Evolutionary conservation across 805 yeast species (phyloP).

Genomic region (Starmerella geochares): DNA sequence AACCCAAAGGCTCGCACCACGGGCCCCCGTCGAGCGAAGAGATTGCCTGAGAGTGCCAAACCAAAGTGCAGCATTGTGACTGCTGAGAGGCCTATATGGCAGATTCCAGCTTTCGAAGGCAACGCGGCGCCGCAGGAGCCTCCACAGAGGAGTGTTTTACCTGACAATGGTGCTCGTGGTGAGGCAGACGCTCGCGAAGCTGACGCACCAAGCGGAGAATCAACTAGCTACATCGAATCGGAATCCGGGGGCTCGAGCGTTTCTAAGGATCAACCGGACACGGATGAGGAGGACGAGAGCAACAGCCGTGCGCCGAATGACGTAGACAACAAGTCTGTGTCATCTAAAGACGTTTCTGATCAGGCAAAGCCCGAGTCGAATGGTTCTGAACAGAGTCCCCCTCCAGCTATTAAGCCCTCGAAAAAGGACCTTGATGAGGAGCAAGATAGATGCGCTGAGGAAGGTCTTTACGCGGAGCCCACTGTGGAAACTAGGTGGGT

Average conservation of each 20-base stretch:
- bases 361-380: background rate
- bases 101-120: constrained; percentile 5
- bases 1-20: constrained; percentile 28
- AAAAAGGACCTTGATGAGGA: background rate
- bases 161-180: too few relatives aligned
- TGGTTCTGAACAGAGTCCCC: background rate
- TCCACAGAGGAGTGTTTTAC: too few relatives aligned
- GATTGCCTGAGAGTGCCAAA: constrained; percentile 30
- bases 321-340: too few relatives aligned
- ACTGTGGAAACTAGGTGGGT: constrained; percentile 4
- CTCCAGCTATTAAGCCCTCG: background rate
- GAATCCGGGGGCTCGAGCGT: background rate
- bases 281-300: too few relatives aligned
- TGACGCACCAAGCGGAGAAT: background rate
- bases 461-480: background rate
- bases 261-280: background rate
- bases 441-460: background rate
- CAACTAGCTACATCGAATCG: background rate
- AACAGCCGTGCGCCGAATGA: too few relatives aligned
- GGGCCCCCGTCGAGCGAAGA: constrained; percentile 19
- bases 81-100: constrained; percentile 19
- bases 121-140: too few relatives aligned
- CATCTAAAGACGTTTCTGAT: background rate
- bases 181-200: background rate
- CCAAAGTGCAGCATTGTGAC: constrained; percentile 19